Conservation (phyloP, 2,329 filamentous ascomycete genomes). For the Tolypocladium endophyticum region DNA sequence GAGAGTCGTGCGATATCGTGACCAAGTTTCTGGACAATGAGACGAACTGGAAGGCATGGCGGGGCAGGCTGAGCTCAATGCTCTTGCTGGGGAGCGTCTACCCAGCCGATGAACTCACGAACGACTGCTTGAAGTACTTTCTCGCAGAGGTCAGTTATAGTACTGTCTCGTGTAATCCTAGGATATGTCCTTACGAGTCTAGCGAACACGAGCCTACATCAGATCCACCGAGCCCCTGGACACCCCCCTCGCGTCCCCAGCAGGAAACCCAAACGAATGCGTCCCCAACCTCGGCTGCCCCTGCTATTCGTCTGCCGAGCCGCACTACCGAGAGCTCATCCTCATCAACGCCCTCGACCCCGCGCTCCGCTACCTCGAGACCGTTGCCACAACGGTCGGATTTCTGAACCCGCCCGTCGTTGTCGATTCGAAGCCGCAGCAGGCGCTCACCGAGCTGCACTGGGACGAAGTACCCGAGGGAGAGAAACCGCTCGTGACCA, state of each 20-base stretch:
- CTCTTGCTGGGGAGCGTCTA: slow-evolving; percentile 39
- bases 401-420: slow-evolving; percentile 30
- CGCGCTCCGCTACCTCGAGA: slow-evolving; percentile 52
- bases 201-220: slow-evolving; percentile 53
- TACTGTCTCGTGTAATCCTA: slow-evolving; percentile 9
- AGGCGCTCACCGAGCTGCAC: slow-evolving; percentile 12
- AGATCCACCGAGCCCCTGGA: slow-evolving; percentile 40
- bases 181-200: slow-evolving; percentile 4
- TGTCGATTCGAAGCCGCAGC: slow-evolving; percentile 12
- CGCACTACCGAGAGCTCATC: slow-evolving; percentile 47
- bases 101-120: slow-evolving; percentile 25
- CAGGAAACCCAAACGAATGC: slow-evolving; percentile 31
- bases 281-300: slow-evolving; percentile 49
- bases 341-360: slow-evolving; percentile 42
- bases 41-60: slow-evolving; percentile 38
- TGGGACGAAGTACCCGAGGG: slow-evolving; percentile 20
- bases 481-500: slow-evolving; percentile 15
- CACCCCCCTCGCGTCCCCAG: slow-evolving; percentile 40
- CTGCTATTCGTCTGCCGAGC: slow-evolving; percentile 57
- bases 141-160: slow-evolving; percentile 33
- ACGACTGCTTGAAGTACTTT: slow-evolving; percentile 36
- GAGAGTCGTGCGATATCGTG: slow-evolving; percentile 51
- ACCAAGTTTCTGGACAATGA: slow-evolving; percentile 47
- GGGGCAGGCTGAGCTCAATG: slow-evolving; percentile 33
- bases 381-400: slow-evolving; percentile 31